Percentiles rank a stretch among this genome's conserved stretches.
Evolutionary conservation across 2,329 filamentous ascomycete genomes (phyloP).

Genomic region (Cyclaneusma minus): DNA sequence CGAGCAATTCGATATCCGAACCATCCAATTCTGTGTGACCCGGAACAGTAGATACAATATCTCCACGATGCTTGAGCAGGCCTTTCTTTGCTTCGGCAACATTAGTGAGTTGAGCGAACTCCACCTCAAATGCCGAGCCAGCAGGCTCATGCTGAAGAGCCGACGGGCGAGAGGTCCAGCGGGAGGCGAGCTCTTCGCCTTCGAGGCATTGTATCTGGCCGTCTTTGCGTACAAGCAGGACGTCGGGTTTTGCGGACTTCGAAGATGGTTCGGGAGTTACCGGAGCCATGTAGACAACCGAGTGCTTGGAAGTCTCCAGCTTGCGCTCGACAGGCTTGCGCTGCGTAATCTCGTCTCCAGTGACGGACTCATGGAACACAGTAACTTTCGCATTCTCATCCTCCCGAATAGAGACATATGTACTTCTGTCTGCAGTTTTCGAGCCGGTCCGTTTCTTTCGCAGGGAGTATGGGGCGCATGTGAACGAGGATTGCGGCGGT

Average conservation of each 20-base stretch:
- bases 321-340: constrained; percentile 31
- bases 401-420: constrained; percentile 39
- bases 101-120: constrained; percentile 18
- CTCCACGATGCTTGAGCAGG: constrained; percentile 32
- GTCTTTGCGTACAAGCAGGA: constrained; percentile 42
- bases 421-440: constrained; percentile 38
- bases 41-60: constrained; percentile 34
- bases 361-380: constrained; percentile 41
- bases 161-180: constrained; percentile 27
- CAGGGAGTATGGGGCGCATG: constrained; percentile 44
- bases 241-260: constrained; percentile 4
- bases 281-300: constrained; percentile 27
- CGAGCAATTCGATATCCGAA: constrained; percentile 35
- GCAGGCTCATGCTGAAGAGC: constrained; percentile 16
- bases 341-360: constrained; percentile 32
- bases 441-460: constrained; percentile 24
- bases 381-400: constrained; percentile 34
- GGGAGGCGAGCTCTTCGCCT: constrained; percentile 33
- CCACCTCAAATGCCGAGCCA: constrained; percentile 17
- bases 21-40: constrained; percentile 27
- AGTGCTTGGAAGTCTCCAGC: constrained; percentile 22
- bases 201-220: constrained; percentile 47
- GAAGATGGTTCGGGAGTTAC: too few species aligned
- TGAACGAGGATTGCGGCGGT: constrained; percentile 47
- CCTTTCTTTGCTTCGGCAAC: constrained; percentile 17